Percentiles rank a stretch among this genome's conserved stretches.
These are phyloP conservation scores for Priceomyces haplophilus DNA, from an alignment of 805 yeast species.

Conservation along the genomic window DNA sequence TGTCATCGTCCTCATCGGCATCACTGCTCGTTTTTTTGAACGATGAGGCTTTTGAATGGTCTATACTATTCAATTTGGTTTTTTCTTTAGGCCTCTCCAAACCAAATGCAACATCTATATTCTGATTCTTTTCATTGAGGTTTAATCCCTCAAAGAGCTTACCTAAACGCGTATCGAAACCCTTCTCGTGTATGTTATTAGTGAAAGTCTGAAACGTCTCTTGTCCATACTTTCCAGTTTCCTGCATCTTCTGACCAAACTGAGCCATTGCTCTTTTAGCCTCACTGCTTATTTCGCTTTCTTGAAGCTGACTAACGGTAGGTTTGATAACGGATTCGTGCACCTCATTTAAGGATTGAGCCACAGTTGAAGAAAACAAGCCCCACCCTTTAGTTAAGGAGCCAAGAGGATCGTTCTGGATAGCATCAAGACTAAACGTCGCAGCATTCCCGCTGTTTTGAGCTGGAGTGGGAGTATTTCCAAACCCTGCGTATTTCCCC, in stretches of 20 bases:
- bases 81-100: constrained; percentile 53
- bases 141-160: constrained; percentile 57
- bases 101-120: constrained; percentile 67
- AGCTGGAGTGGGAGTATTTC: constrained; percentile 64
- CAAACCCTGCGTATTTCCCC: constrained; percentile 90
- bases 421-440: constrained; percentile 60
- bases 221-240: constrained; percentile 74
- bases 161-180: constrained; percentile 48
- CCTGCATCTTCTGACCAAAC: constrained; percentile 91
- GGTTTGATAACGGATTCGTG: constrained; percentile 89
- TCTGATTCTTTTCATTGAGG: constrained; percentile 29
- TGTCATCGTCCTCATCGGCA: constrained; percentile 48
- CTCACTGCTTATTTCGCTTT: constrained; percentile 74
- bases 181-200: constrained; percentile 36
- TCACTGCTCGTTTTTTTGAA: neutral
- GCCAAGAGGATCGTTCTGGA: constrained; percentile 86
- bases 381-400: constrained; percentile 94
- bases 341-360: constrained; percentile 80
- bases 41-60: neutral
- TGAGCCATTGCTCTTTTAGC: constrained; percentile 94
- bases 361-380: constrained; percentile 78
- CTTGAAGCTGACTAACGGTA: constrained; percentile 72
- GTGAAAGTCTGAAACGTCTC: constrained; percentile 64
- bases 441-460: constrained; percentile 37
- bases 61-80: constrained; percentile 45